These are phyloP conservation scores for Kodamaea alishanica DNA, from an alignment of 1,139 yeast genomes.

Conservation along the genomic window DNA sequence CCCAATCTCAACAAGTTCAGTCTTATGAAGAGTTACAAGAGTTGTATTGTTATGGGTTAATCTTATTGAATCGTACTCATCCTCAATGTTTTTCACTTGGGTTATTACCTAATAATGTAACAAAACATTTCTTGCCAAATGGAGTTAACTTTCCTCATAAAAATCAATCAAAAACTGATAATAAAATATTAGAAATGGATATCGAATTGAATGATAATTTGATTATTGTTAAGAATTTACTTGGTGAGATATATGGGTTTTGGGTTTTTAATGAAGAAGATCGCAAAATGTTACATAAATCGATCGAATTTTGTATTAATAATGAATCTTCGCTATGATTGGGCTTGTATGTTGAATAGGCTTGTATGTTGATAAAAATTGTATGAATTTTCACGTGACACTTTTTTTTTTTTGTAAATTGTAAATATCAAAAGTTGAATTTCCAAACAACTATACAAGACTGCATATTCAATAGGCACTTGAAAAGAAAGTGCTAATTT, in stretches of 20 bases:
- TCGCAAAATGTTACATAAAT: conserved; percentile 56
- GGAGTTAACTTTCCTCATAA: conserved; percentile 27
- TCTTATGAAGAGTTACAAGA: conserved; percentile 42
- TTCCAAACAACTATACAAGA: too few relatives aligned
- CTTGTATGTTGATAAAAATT: not conserved
- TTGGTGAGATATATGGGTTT: conserved; percentile 80
- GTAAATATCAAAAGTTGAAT: too few relatives aligned
- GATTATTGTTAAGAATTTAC: conserved; percentile 70
- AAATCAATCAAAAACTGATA: conserved; percentile 12
- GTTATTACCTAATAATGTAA: conserved; percentile 57
- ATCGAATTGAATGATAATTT: conserved; percentile 77
- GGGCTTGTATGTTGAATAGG: not conserved
- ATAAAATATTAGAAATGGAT: conserved; percentile 53
- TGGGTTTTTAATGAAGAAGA: conserved; percentile 85
- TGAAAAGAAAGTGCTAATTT: too few relatives aligned
- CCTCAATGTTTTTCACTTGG: conserved; percentile 83
- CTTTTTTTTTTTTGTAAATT: not conserved
- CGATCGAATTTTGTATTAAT: conserved; percentile 56
- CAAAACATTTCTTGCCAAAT: conserved; percentile 39
- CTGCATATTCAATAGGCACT: too few relatives aligned
- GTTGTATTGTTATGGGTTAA: conserved; percentile 71
- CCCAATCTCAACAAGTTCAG: conserved; percentile 20
- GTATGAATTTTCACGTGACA: not conserved
- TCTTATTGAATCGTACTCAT: conserved; percentile 68
- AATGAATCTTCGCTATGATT: conserved; percentile 22